A percentile compares a stretch with the other conserved stretches of the same genome.
Conservation (phyloP, 495 filamentous ascomycete genomes). For the Daldinia concentrica region DNA sequence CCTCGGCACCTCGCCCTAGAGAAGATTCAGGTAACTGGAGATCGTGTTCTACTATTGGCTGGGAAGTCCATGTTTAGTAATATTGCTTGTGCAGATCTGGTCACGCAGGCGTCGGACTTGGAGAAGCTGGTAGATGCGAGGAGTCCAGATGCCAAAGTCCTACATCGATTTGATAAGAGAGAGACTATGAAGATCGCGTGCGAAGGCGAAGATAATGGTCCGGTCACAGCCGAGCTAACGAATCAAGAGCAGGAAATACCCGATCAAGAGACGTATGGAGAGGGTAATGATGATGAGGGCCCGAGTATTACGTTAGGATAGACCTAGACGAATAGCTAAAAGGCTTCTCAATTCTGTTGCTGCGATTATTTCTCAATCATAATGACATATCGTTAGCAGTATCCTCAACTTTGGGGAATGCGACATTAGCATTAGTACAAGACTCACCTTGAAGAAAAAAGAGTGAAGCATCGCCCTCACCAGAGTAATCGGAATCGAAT, state of each 20-base stretch:
- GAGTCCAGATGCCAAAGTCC: constrained; percentile 19
- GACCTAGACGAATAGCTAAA: not conserved
- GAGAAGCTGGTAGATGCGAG: constrained; percentile 41
- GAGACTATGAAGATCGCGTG: constrained; percentile 7
- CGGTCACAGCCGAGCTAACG: not conserved
- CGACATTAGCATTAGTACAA: constrained; percentile 7
- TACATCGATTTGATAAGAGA: constrained; percentile 35
- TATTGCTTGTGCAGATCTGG: constrained; percentile 38
- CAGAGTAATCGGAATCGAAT: constrained; percentile 88
- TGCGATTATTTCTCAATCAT: not conserved
- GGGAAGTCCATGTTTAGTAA: constrained; percentile 27
- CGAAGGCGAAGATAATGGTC: not conserved
- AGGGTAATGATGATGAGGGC: not conserved
- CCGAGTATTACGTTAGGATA: not conserved
- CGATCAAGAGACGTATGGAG: not conserved
- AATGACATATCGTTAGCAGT: constrained; percentile 51
- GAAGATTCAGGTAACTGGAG: constrained; percentile 35
- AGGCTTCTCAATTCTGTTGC: not conserved
- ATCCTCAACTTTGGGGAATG: constrained; percentile 43
- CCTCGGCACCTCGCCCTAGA: constrained; percentile 36
- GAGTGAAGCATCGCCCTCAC: constrained; percentile 53
- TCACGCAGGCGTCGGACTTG: constrained; percentile 38
- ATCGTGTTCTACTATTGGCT: constrained; percentile 26
- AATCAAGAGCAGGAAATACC: not conserved
- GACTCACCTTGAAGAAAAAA: constrained; percentile 70